These are phyloP conservation scores for Goniomonas avonlea DNA, from an alignment of 78 protist genomes.

Conservation along the genomic window DNA sequence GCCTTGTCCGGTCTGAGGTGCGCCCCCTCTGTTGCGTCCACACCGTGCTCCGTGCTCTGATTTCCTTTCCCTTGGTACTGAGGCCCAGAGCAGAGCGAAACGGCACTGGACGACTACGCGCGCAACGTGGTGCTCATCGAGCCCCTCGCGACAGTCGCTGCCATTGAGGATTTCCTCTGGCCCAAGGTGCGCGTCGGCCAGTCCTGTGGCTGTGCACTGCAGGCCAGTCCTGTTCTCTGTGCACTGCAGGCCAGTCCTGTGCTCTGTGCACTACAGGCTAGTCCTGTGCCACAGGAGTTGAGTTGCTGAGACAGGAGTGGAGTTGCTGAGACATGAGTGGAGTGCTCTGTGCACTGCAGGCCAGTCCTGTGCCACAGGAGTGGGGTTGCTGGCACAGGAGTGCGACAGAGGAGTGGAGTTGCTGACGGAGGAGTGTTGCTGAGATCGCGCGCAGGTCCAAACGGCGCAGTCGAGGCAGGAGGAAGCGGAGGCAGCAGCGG, in stretches of 20 bases:
- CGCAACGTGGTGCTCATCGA: conserved; percentile 54
- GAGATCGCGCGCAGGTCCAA: not conserved
- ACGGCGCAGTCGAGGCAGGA: not conserved
- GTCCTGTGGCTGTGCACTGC: no score
- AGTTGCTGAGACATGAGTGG: no score
- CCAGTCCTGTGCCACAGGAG: not conserved
- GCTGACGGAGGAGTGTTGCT: no score
- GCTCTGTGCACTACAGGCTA: not conserved
- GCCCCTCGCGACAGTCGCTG: conserved; percentile 57
- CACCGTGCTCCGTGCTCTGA: no score
- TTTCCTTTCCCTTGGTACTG: no score
- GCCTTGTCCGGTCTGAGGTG: conserved; percentile 16
- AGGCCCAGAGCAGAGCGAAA: not conserved
- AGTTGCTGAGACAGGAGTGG: no score
- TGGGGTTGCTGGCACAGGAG: no score
- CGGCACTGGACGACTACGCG: conserved; percentile 5
- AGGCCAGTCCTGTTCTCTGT: no score
- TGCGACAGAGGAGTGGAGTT: not conserved
- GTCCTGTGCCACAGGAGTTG: not conserved
- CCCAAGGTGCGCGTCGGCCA: conserved; percentile 53
- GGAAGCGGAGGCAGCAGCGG: not conserved
- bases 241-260: no score
- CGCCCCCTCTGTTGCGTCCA: no score
- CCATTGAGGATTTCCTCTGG: conserved; percentile 57
- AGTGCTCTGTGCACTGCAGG: not conserved